These are phyloP conservation scores for Lipomyces orientalis DNA, from an alignment of 805 yeast genomes.

Conservation along the genomic window DNA sequence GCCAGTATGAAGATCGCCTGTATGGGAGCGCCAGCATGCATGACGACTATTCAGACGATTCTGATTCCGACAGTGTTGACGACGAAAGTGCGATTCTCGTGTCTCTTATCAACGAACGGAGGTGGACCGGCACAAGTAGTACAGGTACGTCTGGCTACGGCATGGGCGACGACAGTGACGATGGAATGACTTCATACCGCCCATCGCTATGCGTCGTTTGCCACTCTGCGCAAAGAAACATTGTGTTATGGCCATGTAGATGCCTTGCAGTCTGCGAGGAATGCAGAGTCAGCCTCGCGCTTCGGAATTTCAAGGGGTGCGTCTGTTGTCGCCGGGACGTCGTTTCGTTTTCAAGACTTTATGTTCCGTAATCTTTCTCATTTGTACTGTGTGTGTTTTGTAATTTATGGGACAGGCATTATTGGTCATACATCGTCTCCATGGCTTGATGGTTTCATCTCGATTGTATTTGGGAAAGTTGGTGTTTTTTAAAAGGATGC, in stretches of 20 bases:
- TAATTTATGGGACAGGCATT: neutral
- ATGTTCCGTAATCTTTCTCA: conserved; percentile 51
- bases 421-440: neutral
- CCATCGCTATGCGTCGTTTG: conserved; percentile 72
- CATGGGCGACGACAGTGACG: conserved; percentile 20
- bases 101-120: conserved; percentile 25
- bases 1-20: conserved; percentile 11
- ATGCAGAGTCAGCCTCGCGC: conserved; percentile 75
- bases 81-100: conserved; percentile 23
- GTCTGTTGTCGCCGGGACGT: conserved; percentile 83
- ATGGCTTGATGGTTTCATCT: neutral
- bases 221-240: conserved; percentile 71
- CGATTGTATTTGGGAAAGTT: neutral
- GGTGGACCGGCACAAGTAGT: conserved; percentile 6
- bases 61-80: conserved; percentile 37
- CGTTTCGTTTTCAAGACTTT: conserved; percentile 66
- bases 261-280: conserved; percentile 88
- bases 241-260: conserved; percentile 91
- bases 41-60: conserved; percentile 28
- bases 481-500: neutral
- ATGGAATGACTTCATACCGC: conserved; percentile 17
- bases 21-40: neutral
- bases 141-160: conserved; percentile 5
- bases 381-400: conserved; percentile 3
- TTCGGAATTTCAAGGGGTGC: conserved; percentile 76